These are phyloP conservation scores for Penicillium odoratum DNA, from an alignment of 495 filamentous ascomycete species.

Conservation along the genomic window DNA sequence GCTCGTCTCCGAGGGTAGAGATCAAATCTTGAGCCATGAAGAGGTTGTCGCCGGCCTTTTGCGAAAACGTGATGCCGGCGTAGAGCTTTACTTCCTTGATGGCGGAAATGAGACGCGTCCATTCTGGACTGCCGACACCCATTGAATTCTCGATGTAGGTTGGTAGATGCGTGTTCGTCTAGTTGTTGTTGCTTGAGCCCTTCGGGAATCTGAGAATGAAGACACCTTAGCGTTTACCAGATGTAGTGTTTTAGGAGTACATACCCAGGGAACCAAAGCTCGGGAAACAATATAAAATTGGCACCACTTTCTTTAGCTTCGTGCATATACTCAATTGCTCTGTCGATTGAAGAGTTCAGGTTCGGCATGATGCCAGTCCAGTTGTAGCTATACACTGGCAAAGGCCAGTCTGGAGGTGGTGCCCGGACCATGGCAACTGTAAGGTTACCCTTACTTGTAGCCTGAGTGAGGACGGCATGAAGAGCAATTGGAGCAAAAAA, in stretches of 20 bases:
- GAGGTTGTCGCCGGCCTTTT: background rate
- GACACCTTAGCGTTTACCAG: background rate
- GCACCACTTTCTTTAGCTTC: background rate
- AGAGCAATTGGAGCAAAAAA: no score
- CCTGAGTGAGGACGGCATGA: no score
- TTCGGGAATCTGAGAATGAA: background rate
- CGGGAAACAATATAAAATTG: background rate
- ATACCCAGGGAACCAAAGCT: conserved; percentile 6
- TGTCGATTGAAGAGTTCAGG: background rate
- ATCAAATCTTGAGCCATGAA: conserved; percentile 4
- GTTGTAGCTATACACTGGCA: background rate
- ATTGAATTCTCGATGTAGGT: background rate
- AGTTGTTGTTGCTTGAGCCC: no score
- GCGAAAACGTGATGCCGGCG: background rate
- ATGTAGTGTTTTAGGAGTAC: background rate
- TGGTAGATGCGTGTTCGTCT: background rate
- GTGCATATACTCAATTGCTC: background rate
- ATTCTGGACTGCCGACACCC: background rate
- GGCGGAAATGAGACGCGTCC: no score
- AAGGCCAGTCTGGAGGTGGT: background rate
- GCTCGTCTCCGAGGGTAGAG: background rate
- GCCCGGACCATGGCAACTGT: conserved; percentile 9
- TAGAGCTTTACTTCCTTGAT: no score
- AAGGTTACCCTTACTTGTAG: no score
- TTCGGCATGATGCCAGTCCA: background rate